Evolutionary conservation across 129 eudicot species (phyloP), one percentile per base, ranked within the genome.

Genomic region (Flaveria brownii): DNA sequence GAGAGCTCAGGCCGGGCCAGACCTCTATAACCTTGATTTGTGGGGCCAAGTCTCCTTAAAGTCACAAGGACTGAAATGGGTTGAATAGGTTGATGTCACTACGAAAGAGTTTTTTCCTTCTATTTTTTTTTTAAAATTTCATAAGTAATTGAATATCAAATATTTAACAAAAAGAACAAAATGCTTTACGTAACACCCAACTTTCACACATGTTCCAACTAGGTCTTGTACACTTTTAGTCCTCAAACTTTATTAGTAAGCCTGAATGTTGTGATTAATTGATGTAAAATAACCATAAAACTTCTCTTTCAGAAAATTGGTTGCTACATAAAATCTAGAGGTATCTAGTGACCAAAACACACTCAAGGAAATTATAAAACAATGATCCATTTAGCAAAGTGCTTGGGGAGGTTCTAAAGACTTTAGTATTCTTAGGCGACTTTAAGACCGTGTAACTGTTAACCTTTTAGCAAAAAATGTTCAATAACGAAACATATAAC

Each of bases 401-500:
- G 15, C 14, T 55, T 55, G 8, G 61, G 25, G 25, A 55, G 25
- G 30, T 57, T 9, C 15, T 57, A 57, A 57, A 2, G 30, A 57
- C 63, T 57, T 9, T 1, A 57, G 63, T 57, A 9, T 57, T 18
- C 26, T 57, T 20, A 22, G 63, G 28, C 30, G 63, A 57, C 14
- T 22, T 22, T 57, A 2, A 57, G 11, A 57, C 16, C 6, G 2
- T 9, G 15, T 57, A 30, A 57, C 15, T 20, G 6, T 9, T 10
- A 2, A 1, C 30, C 10, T 57, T 57, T 11, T 30, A 57, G 33
- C 64, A n/a, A 67, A 67, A 51, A 57, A n/a, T 67, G 12, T 43
- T 25, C n/a, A 18, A 67, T 18, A 67, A 41, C 54, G 43, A n/a
- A 49, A 70, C 61, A 70, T 12, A 70, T 49, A 62, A 18, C 69